Evolutionary conservation across 805 yeast genomes (phyloP), one percentile per base, ranked within the genome.

Genomic region (Cyberlindnera maclurae): DNA sequence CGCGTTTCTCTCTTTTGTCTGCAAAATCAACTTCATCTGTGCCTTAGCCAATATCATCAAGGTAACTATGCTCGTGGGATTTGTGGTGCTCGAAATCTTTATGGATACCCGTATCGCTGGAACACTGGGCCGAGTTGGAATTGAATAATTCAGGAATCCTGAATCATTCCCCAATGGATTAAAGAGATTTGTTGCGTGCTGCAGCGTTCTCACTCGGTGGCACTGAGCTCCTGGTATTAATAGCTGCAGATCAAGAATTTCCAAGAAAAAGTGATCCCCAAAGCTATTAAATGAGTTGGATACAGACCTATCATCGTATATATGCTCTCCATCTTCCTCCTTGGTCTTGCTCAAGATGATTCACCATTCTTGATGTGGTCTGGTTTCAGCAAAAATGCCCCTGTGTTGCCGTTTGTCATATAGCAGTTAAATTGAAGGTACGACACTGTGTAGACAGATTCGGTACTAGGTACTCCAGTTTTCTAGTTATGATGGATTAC

Each of bases 381-480:
- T 3, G 51, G 60, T 17, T 24, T 36, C 6, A 27, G 31, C 29
- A 48, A 60, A 31, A 59, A 63, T 32, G 74, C 68, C 43, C 65
- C 73, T 33, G 77, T 82, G 1, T 80, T 86, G n/a, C 86, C 87
- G 24, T 79, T 73, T 49, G 83, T 79, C 40, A 69, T 80, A n/a
- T n/a, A n/a, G n/a, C n/a, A n/a, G n/a, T n/a, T n/a, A n/a, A n/a
- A n/a, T n/a, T n/a, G n/a, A n/a, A n/a, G n/a, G n/a, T n/a, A n/a
- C n/a, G n/a, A n/a, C n/a, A n/a, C n/a, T n/a, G n/a, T n/a, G n/a
- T n/a, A n/a, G n/a, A n/a, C n/a, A n/a, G n/a, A n/a, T n/a, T n/a
- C n/a, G n/a, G n/a, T n/a, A n/a, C n/a, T n/a, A n/a, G n/a, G n/a
- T n/a, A n/a, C n/a, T n/a, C n/a, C n/a, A n/a, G n/a, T n/a, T n/a